These are phyloP conservation scores for Hericium alpestre DNA, from an alignment of 768 basidiomycete species.

Conservation along the genomic window DNA sequence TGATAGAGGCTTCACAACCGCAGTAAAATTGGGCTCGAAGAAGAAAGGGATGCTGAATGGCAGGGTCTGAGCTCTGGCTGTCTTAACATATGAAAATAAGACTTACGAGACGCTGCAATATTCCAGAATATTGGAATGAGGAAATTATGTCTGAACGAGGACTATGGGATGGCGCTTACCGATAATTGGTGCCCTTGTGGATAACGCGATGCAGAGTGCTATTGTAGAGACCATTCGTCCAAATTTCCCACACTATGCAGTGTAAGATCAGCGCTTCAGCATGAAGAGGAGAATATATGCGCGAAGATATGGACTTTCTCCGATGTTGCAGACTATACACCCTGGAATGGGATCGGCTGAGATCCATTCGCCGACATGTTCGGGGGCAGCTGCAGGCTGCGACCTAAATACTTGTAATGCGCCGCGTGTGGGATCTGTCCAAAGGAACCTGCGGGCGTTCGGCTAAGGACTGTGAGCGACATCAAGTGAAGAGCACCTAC, in stretches of 20 bases:
- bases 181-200: constrained; percentile 64
- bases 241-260: constrained; percentile 76
- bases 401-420: constrained; percentile 76
- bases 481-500: constrained; percentile 27
- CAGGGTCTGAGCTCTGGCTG: not conserved
- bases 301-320: constrained; percentile 55
- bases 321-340: constrained; percentile 85
- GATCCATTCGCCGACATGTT: constrained; percentile 47
- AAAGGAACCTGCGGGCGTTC: constrained; percentile 54
- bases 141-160: not conserved
- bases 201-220: constrained; percentile 88
- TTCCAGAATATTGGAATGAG: not conserved
- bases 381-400: constrained; percentile 25
- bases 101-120: constrained; percentile 58
- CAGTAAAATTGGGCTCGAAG: constrained; percentile 83
- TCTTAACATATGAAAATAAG: not conserved
- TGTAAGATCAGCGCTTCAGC: not conserved
- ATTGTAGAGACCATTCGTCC: constrained; percentile 80
- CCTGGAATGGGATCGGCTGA: constrained; percentile 75
- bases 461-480: too few relatives aligned
- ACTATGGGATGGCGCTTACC: constrained; percentile 15
- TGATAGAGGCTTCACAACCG: constrained; percentile 52
- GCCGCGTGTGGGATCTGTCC: constrained; percentile 67
- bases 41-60: constrained; percentile 73
- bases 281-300: not conserved